Evolutionary conservation across 1,284 basidiomycete species (phyloP).

Genomic region (Vanrija sp.): DNA sequence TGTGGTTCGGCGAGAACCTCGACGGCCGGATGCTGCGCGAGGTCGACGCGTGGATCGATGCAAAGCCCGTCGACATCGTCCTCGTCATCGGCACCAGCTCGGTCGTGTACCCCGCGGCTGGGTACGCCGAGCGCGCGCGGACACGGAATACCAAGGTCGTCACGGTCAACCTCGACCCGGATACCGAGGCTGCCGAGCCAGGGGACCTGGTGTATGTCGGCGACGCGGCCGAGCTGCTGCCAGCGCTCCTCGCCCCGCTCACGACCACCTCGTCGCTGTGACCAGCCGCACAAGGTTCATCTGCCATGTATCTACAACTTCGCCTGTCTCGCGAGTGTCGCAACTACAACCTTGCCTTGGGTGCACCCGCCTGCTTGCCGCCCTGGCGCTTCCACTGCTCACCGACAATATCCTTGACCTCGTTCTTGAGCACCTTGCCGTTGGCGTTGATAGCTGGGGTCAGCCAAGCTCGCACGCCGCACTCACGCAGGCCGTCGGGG

Average conservation of each 20-base stretch:
- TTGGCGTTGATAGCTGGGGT: conserved; percentile 13
- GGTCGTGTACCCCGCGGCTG: conserved; percentile 11
- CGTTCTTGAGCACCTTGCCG: conserved; percentile 16
- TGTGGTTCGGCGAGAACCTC: conserved; percentile 17
- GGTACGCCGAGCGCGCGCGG: conserved; percentile 12
- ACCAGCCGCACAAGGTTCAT: neutral
- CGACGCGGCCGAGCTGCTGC: conserved; percentile 10
- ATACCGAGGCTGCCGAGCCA: neutral
- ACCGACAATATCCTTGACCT: conserved; percentile 17
- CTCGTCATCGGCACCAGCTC: conserved; percentile 12
- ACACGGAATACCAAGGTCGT: neutral
- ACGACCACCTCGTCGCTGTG: neutral
- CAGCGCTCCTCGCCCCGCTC: conserved; percentile 6
- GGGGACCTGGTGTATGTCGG: conserved; percentile 11
- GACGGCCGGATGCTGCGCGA: conserved; percentile 5
- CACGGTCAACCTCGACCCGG: conserved; percentile 12
- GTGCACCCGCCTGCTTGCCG: neutral
- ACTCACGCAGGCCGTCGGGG: conserved; percentile 13
- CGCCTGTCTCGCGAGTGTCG: too few species aligned
- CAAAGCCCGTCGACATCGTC: conserved; percentile 7
- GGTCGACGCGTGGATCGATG: conserved; percentile 10
- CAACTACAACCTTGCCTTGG: conserved; percentile 13
- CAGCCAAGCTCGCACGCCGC: neutral
- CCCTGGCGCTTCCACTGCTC: conserved; percentile 12
- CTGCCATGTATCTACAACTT: neutral